Percentiles rank a stretch among this genome's conserved stretches.
These are phyloP conservation scores for Zymoseptoria pseudotritici DNA, from an alignment of 2,329 filamentous ascomycete species.

Conservation along the genomic window DNA sequence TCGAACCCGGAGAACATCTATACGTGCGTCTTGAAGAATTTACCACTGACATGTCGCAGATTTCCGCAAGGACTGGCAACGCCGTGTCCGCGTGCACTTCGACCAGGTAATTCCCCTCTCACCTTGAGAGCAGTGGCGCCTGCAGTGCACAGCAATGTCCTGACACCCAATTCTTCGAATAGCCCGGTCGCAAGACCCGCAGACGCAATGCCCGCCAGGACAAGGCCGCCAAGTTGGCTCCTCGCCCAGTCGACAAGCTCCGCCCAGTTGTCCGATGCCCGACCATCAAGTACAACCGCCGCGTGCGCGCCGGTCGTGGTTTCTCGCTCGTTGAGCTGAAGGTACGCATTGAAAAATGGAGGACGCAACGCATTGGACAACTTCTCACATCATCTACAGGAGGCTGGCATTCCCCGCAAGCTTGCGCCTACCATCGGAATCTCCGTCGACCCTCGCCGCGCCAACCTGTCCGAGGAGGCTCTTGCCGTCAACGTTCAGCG, in stretches of 20 bases:
- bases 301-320: constrained; percentile 89
- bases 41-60: constrained; percentile 46
- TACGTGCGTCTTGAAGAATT: constrained; percentile 1
- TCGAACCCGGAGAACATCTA: not conserved
- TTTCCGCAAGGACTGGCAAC: constrained; percentile 99
- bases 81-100: constrained; percentile 98
- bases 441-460: constrained; percentile 88
- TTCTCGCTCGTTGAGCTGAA: constrained; percentile 98
- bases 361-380: not conserved
- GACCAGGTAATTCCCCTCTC: constrained; percentile 79
- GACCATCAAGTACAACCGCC: constrained; percentile 96
- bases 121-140: constrained; percentile 47
- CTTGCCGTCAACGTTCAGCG: constrained; percentile 92
- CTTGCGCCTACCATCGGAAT: constrained; percentile 95
- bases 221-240: constrained; percentile 92
- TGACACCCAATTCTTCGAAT: constrained; percentile 28
- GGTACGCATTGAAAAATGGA: constrained; percentile 48
- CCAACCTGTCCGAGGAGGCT: constrained; percentile 94
- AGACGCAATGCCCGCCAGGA: constrained; percentile 84
- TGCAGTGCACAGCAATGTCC: constrained; percentile 33
- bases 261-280: constrained; percentile 96
- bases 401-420: constrained; percentile 90
- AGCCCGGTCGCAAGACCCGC: constrained; percentile 95
- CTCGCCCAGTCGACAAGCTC: constrained; percentile 94
- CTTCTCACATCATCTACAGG: constrained; percentile 46